A percentile compares a stretch with the other conserved stretches of the same genome.
Evolutionary conservation across 208 protist genomes (phyloP).

Genomic region (Trypanosomatidae sp.): DNA sequence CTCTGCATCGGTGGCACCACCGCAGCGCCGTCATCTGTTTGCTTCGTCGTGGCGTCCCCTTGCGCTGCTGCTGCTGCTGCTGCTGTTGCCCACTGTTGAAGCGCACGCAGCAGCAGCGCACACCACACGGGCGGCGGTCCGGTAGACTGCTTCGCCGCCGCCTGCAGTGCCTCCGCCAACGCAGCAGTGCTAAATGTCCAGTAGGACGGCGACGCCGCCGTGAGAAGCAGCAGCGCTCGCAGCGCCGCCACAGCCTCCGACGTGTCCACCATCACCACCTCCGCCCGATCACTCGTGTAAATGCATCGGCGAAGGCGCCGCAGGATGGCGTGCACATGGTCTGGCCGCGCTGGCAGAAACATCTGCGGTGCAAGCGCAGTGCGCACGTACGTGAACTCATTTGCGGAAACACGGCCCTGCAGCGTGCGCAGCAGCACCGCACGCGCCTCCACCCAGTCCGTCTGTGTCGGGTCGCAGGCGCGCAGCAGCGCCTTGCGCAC

Average conservation of each 20-base stretch:
- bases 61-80: too few species aligned
- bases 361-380: constrained; percentile 43
- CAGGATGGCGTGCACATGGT: constrained; percentile 51
- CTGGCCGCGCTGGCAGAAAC: constrained; percentile 33
- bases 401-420: constrained; percentile 47
- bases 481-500: constrained; percentile 54
- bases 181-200: too few species aligned
- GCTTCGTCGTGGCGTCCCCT: too few species aligned
- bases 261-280: too few species aligned
- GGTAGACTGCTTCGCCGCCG: constrained; percentile 10
- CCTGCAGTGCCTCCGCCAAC: constrained; percentile 33
- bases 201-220: constrained; percentile 31
- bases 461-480: constrained; percentile 28
- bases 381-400: constrained; percentile 49
- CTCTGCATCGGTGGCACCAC: too few species aligned
- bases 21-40: too few species aligned
- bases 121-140: constrained; percentile 28
- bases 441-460: constrained; percentile 40
- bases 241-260: too few species aligned
- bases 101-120: constrained; percentile 31
- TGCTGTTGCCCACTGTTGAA: too few species aligned
- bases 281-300: too few species aligned
- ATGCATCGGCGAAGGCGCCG: constrained; percentile 25
- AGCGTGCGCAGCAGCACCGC: constrained; percentile 34
- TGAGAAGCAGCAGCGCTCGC: constrained; percentile 49